These are phyloP conservation scores for Colletotrichum sp. DNA, from an alignment of 2,329 filamentous ascomycete species.

Conservation along the genomic window DNA sequence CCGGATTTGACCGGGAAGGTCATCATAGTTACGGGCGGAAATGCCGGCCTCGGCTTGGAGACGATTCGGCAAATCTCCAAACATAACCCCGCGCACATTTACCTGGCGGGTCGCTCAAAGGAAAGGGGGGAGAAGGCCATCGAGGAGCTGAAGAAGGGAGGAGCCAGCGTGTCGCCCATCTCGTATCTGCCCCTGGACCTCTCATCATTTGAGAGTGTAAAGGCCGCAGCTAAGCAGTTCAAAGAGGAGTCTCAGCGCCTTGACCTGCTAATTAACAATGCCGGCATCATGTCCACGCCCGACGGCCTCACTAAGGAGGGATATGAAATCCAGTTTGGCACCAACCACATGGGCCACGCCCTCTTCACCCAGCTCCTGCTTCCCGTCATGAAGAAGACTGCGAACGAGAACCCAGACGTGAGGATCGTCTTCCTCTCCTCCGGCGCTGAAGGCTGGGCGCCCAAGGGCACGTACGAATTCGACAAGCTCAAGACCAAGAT, in stretches of 20 bases:
- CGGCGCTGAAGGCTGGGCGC: slow-evolving; percentile 24
- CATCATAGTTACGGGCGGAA: slow-evolving; percentile 43
- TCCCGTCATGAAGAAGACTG: slow-evolving; percentile 26
- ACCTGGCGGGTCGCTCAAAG: slow-evolving; percentile 19
- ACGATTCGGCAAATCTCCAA: slow-evolving; percentile 40
- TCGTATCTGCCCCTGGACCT: slow-evolving; percentile 13
- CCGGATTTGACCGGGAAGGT: slow-evolving; percentile 37
- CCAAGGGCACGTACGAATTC: slow-evolving; percentile 32
- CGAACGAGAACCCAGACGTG: slow-evolving; percentile 23
- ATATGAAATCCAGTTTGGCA: slow-evolving; percentile 34
- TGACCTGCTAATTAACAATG: slow-evolving; percentile 34
- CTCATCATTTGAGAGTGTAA: slow-evolving; percentile 17
- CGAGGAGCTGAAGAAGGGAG: neutral
- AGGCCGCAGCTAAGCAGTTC: slow-evolving; percentile 17
- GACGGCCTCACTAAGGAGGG: slow-evolving; percentile 29
- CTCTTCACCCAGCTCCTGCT: slow-evolving; percentile 27
- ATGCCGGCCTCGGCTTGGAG: slow-evolving; percentile 44
- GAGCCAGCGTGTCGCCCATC: neutral
- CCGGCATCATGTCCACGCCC: slow-evolving; percentile 29
- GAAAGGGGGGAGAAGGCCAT: slow-evolving; percentile 15
- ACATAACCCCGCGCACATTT: slow-evolving; percentile 29
- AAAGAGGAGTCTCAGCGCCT: slow-evolving; percentile 22
- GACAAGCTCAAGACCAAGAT: slow-evolving; percentile 29
- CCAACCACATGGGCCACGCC: slow-evolving; percentile 33
- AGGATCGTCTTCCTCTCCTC: slow-evolving; percentile 35